Percentiles rank a stretch among this genome's conserved stretches.
These are phyloP conservation scores for Verticillium tricorpus DNA, from an alignment of 2,329 filamentous ascomycete genomes.

Conservation along the genomic window DNA sequence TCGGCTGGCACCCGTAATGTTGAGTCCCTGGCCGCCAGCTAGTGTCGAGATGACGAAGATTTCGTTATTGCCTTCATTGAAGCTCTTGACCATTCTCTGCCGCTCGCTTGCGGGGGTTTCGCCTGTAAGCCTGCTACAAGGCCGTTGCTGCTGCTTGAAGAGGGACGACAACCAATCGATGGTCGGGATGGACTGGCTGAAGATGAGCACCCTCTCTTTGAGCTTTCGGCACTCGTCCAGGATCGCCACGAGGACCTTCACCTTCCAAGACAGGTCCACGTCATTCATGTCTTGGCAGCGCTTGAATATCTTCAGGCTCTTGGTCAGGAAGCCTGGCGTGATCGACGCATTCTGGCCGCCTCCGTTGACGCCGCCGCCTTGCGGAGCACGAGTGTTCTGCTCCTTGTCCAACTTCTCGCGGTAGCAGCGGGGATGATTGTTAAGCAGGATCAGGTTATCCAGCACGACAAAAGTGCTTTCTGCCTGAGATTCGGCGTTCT, in stretches of 20 bases:
- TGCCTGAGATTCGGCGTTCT: background rate
- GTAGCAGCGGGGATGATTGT: conserved; percentile 49
- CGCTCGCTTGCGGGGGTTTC: conserved; percentile 50
- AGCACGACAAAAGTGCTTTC: conserved; percentile 28
- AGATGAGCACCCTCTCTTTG: conserved; percentile 75
- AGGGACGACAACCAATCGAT: conserved; percentile 64
- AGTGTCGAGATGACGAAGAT: conserved; percentile 79
- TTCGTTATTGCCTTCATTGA: conserved; percentile 55
- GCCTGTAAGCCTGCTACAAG: conserved; percentile 63
- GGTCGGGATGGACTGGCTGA: conserved; percentile 67
- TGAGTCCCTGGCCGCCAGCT: conserved; percentile 78
- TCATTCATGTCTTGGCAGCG: conserved; percentile 34
- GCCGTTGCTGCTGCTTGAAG: conserved; percentile 44
- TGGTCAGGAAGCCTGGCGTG: conserved; percentile 4
- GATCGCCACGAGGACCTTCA: conserved; percentile 62
- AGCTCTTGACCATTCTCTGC: conserved; percentile 60
- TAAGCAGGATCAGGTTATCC: conserved; percentile 39
- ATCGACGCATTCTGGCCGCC: conserved; percentile 5
- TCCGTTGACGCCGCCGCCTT: conserved; percentile 1
- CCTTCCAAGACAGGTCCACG: conserved; percentile 61
- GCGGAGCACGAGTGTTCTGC: background rate
- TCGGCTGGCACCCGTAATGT: conserved; percentile 78
- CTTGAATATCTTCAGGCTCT: conserved; percentile 30
- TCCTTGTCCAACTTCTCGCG: conserved; percentile 26
- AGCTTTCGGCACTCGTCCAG: conserved; percentile 56